These are phyloP conservation scores for Medicago arabica DNA, from an alignment of 306 rosid genomes.

Conservation along the genomic window DNA sequence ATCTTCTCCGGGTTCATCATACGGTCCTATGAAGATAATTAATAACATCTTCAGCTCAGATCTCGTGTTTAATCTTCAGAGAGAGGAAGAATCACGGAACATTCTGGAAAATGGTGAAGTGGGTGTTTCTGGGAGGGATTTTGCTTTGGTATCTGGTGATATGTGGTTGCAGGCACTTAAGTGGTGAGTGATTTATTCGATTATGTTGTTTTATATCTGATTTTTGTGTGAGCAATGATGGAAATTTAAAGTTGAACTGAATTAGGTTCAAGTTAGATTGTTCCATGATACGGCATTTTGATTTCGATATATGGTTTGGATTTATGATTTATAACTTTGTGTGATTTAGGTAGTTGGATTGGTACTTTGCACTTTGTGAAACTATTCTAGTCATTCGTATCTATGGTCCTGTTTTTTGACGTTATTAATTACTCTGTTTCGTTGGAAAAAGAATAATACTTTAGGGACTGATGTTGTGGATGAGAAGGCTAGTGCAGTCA, in stretches of 20 bases:
- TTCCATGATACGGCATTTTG: constrained; percentile 24
- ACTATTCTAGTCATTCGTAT: constrained; percentile 18
- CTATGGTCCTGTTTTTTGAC: constrained; percentile 11
- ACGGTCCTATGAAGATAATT: constrained; percentile 91
- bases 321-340: constrained; percentile 32
- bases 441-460: constrained; percentile 3
- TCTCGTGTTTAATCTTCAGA: constrained; percentile 76
- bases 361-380: constrained; percentile 34
- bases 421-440: constrained; percentile 11
- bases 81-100: constrained; percentile 67
- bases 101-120: constrained; percentile 72
- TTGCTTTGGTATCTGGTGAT: constrained; percentile 91
- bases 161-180: constrained; percentile 98
- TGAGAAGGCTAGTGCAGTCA: constrained; percentile 26
- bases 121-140: constrained; percentile 88
- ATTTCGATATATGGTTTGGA: constrained; percentile 36
- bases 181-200: constrained; percentile 64
- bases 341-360: constrained; percentile 33
- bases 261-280: constrained; percentile 35
- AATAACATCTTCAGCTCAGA: constrained; percentile 87
- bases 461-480: constrained; percentile 27
- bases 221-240: constrained; percentile 22
- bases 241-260: background rate
- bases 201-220: constrained; percentile 1
- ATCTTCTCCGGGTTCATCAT: constrained; percentile 64